Percentiles rank a stretch among this genome's conserved stretches.
phyloP scores from a whole-genome alignment of 257 asterid genomes.

The Hygrophila difformis region DNA sequence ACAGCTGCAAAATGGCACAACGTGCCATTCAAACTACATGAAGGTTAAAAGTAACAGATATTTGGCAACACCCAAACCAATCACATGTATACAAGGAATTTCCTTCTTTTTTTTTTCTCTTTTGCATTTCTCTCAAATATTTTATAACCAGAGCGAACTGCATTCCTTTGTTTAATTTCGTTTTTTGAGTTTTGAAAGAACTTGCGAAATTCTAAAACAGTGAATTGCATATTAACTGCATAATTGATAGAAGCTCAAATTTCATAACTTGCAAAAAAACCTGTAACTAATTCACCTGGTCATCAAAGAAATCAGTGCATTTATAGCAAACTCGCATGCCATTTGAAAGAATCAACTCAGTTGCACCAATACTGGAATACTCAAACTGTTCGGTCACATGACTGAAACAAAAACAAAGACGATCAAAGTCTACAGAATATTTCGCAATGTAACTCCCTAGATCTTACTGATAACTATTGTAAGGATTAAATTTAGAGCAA shows the following conservation, averaged over 20 bases:
- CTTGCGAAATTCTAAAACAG: too few species aligned
- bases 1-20: neutral
- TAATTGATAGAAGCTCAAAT: too few species aligned
- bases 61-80: too few species aligned
- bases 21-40: too few species aligned
- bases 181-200: too few species aligned
- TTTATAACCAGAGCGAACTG: neutral
- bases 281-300: conserved; percentile 59
- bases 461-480: neutral
- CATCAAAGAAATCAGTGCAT: conserved; percentile 87
- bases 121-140: too few species aligned
- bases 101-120: too few species aligned
- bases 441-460: neutral
- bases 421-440: conserved; percentile 5
- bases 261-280: too few species aligned
- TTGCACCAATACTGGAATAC: conserved; percentile 52
- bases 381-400: conserved; percentile 59
- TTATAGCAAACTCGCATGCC: conserved; percentile 95
- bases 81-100: too few species aligned
- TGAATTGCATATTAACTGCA: too few species aligned
- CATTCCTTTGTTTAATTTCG: neutral
- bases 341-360: conserved; percentile 79
- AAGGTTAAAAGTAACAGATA: too few species aligned
- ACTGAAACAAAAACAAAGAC: conserved; percentile 32
- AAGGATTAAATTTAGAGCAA: conserved; percentile 6